These are phyloP conservation scores for Podaxis sp. DNA, from an alignment of 768 basidiomycete species.

Conservation along the genomic window DNA sequence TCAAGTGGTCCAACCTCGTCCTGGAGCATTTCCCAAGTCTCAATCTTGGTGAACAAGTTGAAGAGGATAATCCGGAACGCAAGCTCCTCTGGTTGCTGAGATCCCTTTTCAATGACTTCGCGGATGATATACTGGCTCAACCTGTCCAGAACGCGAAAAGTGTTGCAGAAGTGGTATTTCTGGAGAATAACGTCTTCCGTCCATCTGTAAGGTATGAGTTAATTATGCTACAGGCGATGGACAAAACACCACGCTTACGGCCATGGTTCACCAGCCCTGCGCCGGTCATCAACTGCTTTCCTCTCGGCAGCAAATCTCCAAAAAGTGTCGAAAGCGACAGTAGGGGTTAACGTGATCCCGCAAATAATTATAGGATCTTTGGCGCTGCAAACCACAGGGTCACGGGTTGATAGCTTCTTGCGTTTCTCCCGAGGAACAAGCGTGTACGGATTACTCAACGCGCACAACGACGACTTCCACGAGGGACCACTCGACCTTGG, in stretches of 20 bases:
- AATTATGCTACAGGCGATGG: conserved; percentile 2
- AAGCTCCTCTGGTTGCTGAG: conserved; percentile 57
- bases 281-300: conserved; percentile 53
- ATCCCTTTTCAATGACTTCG: conserved; percentile 69
- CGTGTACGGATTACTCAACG: background rate
- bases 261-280: conserved; percentile 43
- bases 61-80: conserved; percentile 72
- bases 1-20: conserved; percentile 53
- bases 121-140: conserved; percentile 65
- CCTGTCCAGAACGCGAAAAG: conserved; percentile 72
- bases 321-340: conserved; percentile 58
- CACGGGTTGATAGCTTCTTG: background rate
- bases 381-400: background rate
- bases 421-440: background rate
- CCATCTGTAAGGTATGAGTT: conserved; percentile 45
- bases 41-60: conserved; percentile 67
- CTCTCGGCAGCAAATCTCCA: conserved; percentile 59
- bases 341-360: conserved; percentile 39
- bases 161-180: conserved; percentile 65
- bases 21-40: conserved; percentile 66
- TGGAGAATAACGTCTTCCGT: conserved; percentile 60
- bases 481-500: background rate
- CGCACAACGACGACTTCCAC: background rate
- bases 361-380: conserved; percentile 30
- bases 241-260: conserved; percentile 37